Percentiles rank a stretch among this genome's conserved stretches.
Conservation (phyloP, 176 grass and related monocot genomes). For the Guadua angustifolia region DNA sequence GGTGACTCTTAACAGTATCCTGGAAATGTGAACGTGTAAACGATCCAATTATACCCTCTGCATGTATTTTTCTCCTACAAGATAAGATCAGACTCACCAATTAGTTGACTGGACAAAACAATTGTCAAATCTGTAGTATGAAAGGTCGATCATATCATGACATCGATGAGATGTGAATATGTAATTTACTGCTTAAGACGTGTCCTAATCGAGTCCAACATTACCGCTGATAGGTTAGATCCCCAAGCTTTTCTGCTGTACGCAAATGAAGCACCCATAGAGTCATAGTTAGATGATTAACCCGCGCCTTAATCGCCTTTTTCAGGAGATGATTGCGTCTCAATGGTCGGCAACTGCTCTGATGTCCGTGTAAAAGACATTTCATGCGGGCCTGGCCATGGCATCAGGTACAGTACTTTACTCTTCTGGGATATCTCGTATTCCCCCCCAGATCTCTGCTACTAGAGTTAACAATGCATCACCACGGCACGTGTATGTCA, state of each 20-base stretch:
- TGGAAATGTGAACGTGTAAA: background rate
- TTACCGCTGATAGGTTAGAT: background rate
- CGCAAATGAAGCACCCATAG: background rate
- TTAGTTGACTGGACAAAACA: constrained; percentile 15
- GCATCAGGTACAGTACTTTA: constrained; percentile 66
- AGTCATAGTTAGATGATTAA: background rate
- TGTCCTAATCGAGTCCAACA: background rate
- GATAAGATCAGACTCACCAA: constrained; percentile 28
- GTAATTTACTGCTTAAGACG: too few relatives aligned
- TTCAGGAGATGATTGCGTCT: constrained; percentile 89
- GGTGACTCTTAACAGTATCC: background rate
- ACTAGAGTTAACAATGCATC: background rate
- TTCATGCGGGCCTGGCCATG: constrained; percentile 85
- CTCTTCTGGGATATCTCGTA: background rate
- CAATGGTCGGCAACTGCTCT: constrained; percentile 74
- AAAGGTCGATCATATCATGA: background rate
- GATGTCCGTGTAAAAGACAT: constrained; percentile 58
- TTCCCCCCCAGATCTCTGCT: background rate
- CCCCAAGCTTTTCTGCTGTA: too few relatives aligned
- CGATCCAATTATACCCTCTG: background rate
- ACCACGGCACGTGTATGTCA: constrained; percentile 23
- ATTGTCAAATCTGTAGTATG: background rate
- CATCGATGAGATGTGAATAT: background rate
- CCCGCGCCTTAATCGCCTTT: background rate
- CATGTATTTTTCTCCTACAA: constrained; percentile 6